These are phyloP conservation scores for Hypoxylon crocopeplum DNA, from an alignment of 495 filamentous ascomycete species.

Conservation along the genomic window DNA sequence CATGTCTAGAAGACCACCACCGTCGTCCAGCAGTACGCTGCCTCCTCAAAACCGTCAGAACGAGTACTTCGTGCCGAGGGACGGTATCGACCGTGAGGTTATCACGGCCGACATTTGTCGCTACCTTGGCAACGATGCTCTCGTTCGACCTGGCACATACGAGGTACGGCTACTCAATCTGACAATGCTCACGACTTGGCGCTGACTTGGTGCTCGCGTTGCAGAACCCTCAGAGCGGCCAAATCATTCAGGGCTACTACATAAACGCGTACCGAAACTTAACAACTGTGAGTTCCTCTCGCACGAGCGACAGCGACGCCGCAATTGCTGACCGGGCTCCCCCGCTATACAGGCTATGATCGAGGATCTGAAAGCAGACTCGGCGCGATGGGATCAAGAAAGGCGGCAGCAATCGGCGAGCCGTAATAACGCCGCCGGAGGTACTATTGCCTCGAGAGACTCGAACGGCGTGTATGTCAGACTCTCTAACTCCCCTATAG, in stretches of 20 bases:
- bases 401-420: constrained; percentile 57
- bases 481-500: constrained; percentile 64
- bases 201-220: constrained; percentile 27
- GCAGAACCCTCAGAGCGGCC: constrained; percentile 59
- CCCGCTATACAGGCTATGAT: constrained; percentile 74
- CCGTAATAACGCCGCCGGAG: constrained; percentile 57
- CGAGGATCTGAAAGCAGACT: constrained; percentile 82
- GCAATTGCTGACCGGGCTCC: constrained; percentile 23
- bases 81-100: constrained; percentile 91
- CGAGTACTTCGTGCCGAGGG: constrained; percentile 86
- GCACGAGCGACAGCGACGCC: neutral
- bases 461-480: constrained; percentile 57
- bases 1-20: constrained; percentile 43
- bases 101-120: constrained; percentile 95
- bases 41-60: constrained; percentile 66
- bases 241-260: constrained; percentile 74
- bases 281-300: constrained; percentile 71
- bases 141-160: constrained; percentile 83
- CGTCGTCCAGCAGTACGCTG: constrained; percentile 37
- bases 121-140: constrained; percentile 90
- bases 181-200: constrained; percentile 6
- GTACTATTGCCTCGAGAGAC: constrained; percentile 63
- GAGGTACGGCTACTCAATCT: constrained; percentile 62
- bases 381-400: constrained; percentile 80
- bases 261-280: constrained; percentile 88